Conservation (phyloP, 2,329 filamentous ascomycete genomes). For the Alternaria ventricosa region DNA sequence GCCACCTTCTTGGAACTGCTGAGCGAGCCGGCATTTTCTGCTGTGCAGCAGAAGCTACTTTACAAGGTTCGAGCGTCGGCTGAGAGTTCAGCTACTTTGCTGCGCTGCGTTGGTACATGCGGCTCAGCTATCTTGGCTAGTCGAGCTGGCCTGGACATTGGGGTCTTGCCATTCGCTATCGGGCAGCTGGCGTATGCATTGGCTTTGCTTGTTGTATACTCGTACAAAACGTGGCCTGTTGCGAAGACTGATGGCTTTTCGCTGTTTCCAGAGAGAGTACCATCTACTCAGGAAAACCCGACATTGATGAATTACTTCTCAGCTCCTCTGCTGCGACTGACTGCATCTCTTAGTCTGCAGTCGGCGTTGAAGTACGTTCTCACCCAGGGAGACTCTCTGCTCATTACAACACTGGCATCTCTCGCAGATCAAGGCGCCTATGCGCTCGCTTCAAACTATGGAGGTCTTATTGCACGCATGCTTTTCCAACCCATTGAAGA, state of each 20-base stretch:
- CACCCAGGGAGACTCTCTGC: slow-evolving; percentile 91
- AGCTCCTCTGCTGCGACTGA: slow-evolving; percentile 71
- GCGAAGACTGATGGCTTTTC: slow-evolving; percentile 70
- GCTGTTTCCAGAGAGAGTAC: slow-evolving; percentile 61
- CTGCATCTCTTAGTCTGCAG: slow-evolving; percentile 84
- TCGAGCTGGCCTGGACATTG: slow-evolving; percentile 61
- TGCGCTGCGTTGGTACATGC: slow-evolving; percentile 79
- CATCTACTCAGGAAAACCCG: slow-evolving; percentile 38
- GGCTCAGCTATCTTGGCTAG: slow-evolving; percentile 70
- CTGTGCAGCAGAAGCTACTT: slow-evolving; percentile 80
- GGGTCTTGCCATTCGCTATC: slow-evolving; percentile 85
- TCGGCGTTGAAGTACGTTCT: slow-evolving; percentile 90
- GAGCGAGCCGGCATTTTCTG: slow-evolving; percentile 87
- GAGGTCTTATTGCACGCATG: slow-evolving; percentile 84
- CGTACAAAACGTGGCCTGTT: slow-evolving; percentile 64
- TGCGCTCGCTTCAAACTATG: slow-evolving; percentile 90
- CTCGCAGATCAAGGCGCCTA: slow-evolving; percentile 88
- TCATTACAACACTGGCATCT: slow-evolving; percentile 79
- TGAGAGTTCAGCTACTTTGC: slow-evolving; percentile 81
- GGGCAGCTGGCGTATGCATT: slow-evolving; percentile 82
- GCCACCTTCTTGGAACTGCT: slow-evolving; percentile 76
- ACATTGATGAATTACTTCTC: slow-evolving; percentile 62
- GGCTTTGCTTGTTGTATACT: slow-evolving; percentile 73
- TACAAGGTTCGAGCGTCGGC: slow-evolving; percentile 82
- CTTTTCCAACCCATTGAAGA: slow-evolving; percentile 96